A percentile compares a stretch with the other conserved stretches of the same genome.
phyloP scores from a whole-genome alignment of 176 grass and related monocot genomes.

The Luzula sylvatica region DNA sequence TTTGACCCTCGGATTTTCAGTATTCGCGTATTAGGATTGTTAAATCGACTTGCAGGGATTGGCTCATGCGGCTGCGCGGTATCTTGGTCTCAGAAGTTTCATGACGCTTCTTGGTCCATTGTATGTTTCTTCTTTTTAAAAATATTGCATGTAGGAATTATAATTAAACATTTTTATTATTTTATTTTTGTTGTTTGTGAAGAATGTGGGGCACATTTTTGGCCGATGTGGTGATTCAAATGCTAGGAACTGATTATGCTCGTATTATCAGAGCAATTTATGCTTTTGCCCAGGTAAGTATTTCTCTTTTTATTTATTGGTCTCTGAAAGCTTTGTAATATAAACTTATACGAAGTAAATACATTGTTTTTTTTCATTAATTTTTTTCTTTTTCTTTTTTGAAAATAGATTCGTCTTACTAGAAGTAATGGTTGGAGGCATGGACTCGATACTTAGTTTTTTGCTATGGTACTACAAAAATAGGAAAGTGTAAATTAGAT shows the following conservation, averaged over 20 bases:
- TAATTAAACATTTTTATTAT: background rate
- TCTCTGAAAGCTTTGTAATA: too few species aligned
- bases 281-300: slow-evolving; percentile 68
- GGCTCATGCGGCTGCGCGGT: slow-evolving; percentile 57
- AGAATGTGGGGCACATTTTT: slow-evolving; percentile 97
- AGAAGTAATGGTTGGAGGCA: slow-evolving; percentile 25
- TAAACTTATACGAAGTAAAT: slow-evolving; percentile 1
- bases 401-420: slow-evolving; percentile 44
- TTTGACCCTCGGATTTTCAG: background rate
- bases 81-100: slow-evolving; percentile 66
- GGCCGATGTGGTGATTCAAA: slow-evolving; percentile 94
- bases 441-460: background rate
- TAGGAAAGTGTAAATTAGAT: too few species aligned
- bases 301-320: background rate
- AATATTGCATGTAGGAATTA: too few species aligned
- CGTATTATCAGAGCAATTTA: slow-evolving; percentile 85
- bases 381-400: background rate
- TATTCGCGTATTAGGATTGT: background rate
- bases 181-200: slow-evolving; percentile 10
- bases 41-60: slow-evolving; percentile 45
- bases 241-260: slow-evolving; percentile 94
- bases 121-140: slow-evolving; percentile 36
- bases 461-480: background rate
- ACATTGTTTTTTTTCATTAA: background rate
- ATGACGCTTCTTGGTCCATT: slow-evolving; percentile 82